Percentiles rank a stretch among this genome's conserved stretches.
These are phyloP conservation scores for Backusella psychrophila DNA, from an alignment of 192 early-diverging fungal genomes.

Conservation along the genomic window DNA sequence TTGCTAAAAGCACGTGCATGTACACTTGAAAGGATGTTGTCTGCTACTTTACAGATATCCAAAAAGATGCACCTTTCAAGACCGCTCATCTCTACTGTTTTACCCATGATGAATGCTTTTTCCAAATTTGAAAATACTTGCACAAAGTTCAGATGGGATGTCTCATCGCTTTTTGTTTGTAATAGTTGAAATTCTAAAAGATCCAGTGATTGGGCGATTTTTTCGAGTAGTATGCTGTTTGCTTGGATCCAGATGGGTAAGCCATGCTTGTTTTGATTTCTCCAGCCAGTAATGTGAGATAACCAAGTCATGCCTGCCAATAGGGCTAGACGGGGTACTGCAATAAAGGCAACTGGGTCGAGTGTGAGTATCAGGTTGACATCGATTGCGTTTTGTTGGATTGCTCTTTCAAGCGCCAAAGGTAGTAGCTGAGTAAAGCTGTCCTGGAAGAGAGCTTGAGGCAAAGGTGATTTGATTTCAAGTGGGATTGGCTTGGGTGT, in stretches of 20 bases:
- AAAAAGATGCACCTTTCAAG: conserved; percentile 5
- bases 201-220: neutral
- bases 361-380: neutral
- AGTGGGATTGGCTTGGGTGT: neutral
- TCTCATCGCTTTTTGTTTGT: neutral
- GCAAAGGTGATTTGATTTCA: neutral
- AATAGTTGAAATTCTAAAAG: neutral
- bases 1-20: neutral
- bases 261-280: neutral
- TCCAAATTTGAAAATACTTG: neutral
- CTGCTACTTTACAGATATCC: conserved; percentile 1
- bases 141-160: neutral
- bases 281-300: conserved; percentile 8
- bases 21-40: neutral
- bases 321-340: conserved; percentile 3
- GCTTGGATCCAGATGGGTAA: neutral
- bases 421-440: neutral
- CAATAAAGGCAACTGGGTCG: neutral
- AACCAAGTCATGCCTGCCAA: conserved; percentile 14
- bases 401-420: neutral
- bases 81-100: neutral
- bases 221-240: neutral
- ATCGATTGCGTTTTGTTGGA: neutral
- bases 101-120: neutral
- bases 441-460: neutral